These are phyloP conservation scores for Echinosophora koreensis DNA, from an alignment of 306 rosid genomes.

Conservation along the genomic window DNA sequence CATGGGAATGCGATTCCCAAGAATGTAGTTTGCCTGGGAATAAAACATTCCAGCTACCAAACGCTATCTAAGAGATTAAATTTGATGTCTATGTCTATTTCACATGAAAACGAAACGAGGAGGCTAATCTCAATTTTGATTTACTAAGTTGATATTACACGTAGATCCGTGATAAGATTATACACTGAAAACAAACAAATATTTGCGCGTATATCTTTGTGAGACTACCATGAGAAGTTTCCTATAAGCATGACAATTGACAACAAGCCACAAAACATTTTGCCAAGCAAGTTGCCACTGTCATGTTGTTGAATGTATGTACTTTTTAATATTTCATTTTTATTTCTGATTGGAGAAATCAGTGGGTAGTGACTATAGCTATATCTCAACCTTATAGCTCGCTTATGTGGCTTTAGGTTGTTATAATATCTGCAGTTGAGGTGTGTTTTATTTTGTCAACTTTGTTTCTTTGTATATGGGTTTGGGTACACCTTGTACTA, in stretches of 20 bases:
- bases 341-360: not conserved
- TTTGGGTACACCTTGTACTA: too few relatives aligned
- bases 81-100: not conserved
- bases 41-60: too few relatives aligned
- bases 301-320: not conserved
- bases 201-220: not conserved
- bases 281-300: not conserved
- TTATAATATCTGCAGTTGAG: too few relatives aligned
- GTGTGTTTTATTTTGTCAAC: too few relatives aligned
- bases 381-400: too few relatives aligned
- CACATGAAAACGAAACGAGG: slow-evolving; percentile 13
- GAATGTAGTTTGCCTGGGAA: too few relatives aligned
- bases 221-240: not conserved
- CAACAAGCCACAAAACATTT: not conserved
- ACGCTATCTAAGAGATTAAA: not conserved
- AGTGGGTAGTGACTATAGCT: too few relatives aligned
- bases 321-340: not conserved
- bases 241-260: not conserved
- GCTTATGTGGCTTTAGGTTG: too few relatives aligned
- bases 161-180: slow-evolving; percentile 9
- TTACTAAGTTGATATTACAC: not conserved
- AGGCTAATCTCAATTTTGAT: not conserved
- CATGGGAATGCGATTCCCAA: too few relatives aligned
- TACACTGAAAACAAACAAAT: slow-evolving; percentile 10
- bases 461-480: too few relatives aligned